These are phyloP conservation scores for Ceratobasidium sp. DNA, from an alignment of 1,284 basidiomycete genomes.

Conservation along the genomic window DNA sequence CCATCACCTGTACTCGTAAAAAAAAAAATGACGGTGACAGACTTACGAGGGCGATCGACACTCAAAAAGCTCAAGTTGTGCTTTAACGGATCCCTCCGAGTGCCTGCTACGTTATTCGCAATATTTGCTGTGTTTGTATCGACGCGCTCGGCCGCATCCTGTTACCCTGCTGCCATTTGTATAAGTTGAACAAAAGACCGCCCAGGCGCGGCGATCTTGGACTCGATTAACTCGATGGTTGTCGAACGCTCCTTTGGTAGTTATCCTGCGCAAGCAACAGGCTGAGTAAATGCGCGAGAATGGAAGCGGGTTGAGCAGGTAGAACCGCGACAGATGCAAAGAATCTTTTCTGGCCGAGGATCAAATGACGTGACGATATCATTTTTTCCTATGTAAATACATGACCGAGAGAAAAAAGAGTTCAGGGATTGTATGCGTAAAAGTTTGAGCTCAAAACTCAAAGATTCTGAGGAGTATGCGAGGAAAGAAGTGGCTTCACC, in stretches of 20 bases:
- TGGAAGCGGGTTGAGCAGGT: neutral
- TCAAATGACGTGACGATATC: too few species aligned
- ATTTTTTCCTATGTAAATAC: too few species aligned
- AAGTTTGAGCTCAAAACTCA: too few species aligned
- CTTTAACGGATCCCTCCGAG: conserved; percentile 91
- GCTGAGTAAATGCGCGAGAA: neutral
- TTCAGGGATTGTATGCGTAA: too few species aligned
- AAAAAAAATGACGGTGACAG: neutral
- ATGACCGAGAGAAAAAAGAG: too few species aligned
- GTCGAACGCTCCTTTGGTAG: conserved; percentile 94
- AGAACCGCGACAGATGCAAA: too few species aligned
- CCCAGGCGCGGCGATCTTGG: conserved; percentile 96
- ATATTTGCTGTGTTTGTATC: conserved; percentile 99
- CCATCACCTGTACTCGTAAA: neutral
- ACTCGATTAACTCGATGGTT: conserved; percentile 98
- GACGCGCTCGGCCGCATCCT: conserved; percentile 99
- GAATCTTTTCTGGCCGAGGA: too few species aligned
- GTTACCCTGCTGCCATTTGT: conserved; percentile 98
- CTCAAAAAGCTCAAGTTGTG: conserved; percentile 96
- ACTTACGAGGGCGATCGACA: conserved; percentile 94
- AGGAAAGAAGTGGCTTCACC: too few species aligned
- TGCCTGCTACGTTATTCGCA: conserved; percentile 89
- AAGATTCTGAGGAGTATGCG: too few species aligned
- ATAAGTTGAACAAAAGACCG: conserved; percentile 98
- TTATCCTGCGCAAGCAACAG: conserved; percentile 71